Percentiles rank a stretch among this genome's conserved stretches.
Evolutionary conservation across 106 monocot genomes (phyloP).

Genomic region (Cymbidium sinense): DNA sequence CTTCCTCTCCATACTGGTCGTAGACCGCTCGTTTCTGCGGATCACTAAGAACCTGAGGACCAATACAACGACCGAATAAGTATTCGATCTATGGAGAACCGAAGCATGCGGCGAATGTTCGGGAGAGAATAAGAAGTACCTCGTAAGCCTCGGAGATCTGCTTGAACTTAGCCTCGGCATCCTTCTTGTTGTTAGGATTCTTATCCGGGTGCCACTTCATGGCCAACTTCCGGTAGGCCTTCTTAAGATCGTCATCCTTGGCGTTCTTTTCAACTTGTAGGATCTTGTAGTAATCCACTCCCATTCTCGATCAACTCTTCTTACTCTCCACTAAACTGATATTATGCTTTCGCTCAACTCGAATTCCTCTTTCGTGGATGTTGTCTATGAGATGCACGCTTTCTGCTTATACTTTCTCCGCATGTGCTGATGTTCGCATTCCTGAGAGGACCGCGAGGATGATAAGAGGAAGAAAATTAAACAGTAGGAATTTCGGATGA

Average conservation of each 20-base stretch:
- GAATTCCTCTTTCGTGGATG: too few relatives aligned
- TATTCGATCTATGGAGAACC: slow-evolving; percentile 7
- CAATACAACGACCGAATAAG: too few relatives aligned
- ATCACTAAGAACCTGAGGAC: slow-evolving; percentile 45
- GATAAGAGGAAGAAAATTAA: too few relatives aligned
- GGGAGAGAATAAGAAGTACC: too few relatives aligned
- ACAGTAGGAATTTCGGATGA: too few relatives aligned
- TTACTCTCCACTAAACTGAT: too few relatives aligned
- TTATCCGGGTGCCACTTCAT: too few relatives aligned
- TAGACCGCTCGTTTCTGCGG: slow-evolving; percentile 43
- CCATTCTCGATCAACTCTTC: slow-evolving; percentile 20
- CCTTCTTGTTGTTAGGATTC: slow-evolving; percentile 39
- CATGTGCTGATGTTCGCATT: too few relatives aligned
- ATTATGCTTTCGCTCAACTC: too few relatives aligned
- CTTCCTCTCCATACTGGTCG: slow-evolving; percentile 64
- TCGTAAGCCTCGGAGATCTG: slow-evolving; percentile 63
- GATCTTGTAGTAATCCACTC: slow-evolving; percentile 53
- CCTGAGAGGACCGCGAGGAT: too few relatives aligned
- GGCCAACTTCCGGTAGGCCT: slow-evolving; percentile 24
- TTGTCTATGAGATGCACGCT: too few relatives aligned
- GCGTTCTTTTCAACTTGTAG: slow-evolving; percentile 35
- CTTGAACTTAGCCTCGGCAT: slow-evolving; percentile 63
- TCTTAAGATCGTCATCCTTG: slow-evolving; percentile 59
- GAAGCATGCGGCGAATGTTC: not conserved
- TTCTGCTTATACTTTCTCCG: too few relatives aligned